These are phyloP conservation scores for Hordeum marinum DNA, from an alignment of 176 grass and related monocot species.

Conservation along the genomic window DNA sequence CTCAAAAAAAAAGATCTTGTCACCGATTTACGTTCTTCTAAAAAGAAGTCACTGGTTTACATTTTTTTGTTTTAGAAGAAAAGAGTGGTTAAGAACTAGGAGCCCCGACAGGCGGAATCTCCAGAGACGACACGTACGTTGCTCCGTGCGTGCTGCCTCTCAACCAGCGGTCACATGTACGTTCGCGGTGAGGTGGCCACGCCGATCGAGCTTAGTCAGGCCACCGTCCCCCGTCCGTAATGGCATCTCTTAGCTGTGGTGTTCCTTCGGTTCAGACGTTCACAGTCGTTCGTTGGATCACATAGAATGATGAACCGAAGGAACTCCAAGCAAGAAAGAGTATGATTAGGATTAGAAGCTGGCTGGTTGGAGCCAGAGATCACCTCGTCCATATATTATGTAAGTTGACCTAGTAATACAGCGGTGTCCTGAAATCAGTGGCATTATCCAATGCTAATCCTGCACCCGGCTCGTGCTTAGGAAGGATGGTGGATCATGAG, in stretches of 20 bases:
- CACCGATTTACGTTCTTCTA: too few relatives aligned
- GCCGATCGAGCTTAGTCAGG: neutral
- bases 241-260: neutral
- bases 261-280: neutral
- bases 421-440: neutral
- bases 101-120: neutral
- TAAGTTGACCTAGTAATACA: neutral
- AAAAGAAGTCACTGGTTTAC: too few relatives aligned
- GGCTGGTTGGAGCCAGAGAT: neutral
- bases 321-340: neutral
- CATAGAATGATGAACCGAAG: neutral
- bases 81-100: neutral
- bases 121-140: neutral
- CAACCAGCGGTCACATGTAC: neutral
- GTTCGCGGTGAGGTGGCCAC: neutral
- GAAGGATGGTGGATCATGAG: neutral
- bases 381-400: neutral
- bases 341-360: neutral
- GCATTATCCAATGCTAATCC: neutral
- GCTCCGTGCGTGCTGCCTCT: neutral
- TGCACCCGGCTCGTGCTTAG: neutral
- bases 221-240: neutral
- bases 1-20: too few relatives aligned
- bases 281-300: neutral
- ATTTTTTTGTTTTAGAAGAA: too few relatives aligned